Conservation (phyloP, 306 rosid species). For the Senna siamea region DNA sequence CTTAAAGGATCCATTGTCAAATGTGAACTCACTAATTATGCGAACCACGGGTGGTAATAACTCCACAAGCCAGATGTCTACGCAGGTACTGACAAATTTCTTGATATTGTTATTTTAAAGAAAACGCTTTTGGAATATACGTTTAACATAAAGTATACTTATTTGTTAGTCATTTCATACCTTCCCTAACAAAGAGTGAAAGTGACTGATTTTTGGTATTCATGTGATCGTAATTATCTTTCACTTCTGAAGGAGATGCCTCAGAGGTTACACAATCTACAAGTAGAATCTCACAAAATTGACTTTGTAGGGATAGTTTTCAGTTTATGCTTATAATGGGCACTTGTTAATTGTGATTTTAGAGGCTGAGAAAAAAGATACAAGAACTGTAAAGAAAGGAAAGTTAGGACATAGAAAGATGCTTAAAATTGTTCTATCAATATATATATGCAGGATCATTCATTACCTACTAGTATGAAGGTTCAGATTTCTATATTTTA, state of each 20-base stretch:
- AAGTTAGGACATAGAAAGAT: neutral
- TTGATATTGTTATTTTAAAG: neutral
- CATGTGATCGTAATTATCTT: neutral
- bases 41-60: constrained; percentile 49
- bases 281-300: constrained; percentile 10
- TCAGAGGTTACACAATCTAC: neutral
- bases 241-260: neutral
- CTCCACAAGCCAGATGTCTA: constrained; percentile 53
- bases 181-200: neutral
- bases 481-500: neutral
- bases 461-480: neutral
- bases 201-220: neutral
- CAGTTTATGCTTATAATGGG: neutral
- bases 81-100: constrained; percentile 53
- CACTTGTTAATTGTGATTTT: neutral
- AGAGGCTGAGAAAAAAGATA: neutral
- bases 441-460: neutral
- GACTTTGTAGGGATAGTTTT: neutral
- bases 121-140: neutral
- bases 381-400: neutral
- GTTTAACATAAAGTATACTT: neutral
- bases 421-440: neutral
- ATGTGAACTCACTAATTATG: constrained; percentile 50
- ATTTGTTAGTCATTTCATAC: neutral
- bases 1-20: constrained; percentile 57